phyloP scores from a whole-genome alignment of 1,284 basidiomycete species.

The Ustilago trichophora region DNA sequence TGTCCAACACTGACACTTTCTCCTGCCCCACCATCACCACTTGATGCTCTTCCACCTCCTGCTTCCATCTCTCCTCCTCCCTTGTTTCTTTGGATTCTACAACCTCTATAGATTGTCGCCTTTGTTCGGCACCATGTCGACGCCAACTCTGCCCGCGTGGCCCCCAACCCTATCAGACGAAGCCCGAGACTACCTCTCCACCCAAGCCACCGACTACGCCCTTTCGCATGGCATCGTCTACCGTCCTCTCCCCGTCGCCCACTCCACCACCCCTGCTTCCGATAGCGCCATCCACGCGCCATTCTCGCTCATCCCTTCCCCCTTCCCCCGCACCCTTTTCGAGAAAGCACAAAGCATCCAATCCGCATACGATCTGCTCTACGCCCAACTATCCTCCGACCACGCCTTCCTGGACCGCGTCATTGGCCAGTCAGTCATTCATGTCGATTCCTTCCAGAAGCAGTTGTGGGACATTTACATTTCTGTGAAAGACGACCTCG shows the following conservation, averaged over 20 bases:
- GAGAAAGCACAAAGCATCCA: constrained; percentile 77
- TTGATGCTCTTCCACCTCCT: no score
- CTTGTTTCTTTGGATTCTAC: no score
- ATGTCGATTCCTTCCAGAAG: constrained; percentile 86
- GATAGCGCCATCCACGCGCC: constrained; percentile 87
- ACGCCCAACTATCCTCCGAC: constrained; percentile 84
- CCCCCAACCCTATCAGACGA: constrained; percentile 75
- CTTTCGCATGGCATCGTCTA: constrained; percentile 85
- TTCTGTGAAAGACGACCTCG: constrained; percentile 67
- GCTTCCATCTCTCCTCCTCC: constrained; percentile 4
- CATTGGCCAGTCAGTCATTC: constrained; percentile 81
- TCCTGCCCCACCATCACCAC: not conserved
- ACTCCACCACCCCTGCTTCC: constrained; percentile 37
- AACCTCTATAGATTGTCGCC: no score
- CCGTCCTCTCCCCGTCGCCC: constrained; percentile 72
- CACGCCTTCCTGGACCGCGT: constrained; percentile 80
- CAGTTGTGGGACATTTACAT: constrained; percentile 88
- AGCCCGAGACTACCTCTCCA: constrained; percentile 73
- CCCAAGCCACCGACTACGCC: constrained; percentile 81
- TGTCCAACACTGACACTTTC: no score
- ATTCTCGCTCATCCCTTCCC: constrained; percentile 84
- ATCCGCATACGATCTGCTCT: constrained; percentile 82
- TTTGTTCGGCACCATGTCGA: constrained; percentile 22
- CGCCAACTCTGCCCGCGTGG: constrained; percentile 69
- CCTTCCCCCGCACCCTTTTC: constrained; percentile 81